These are phyloP conservation scores for Eucommia ulmoides DNA, from an alignment of 257 asterid genomes.

Conservation along the genomic window DNA sequence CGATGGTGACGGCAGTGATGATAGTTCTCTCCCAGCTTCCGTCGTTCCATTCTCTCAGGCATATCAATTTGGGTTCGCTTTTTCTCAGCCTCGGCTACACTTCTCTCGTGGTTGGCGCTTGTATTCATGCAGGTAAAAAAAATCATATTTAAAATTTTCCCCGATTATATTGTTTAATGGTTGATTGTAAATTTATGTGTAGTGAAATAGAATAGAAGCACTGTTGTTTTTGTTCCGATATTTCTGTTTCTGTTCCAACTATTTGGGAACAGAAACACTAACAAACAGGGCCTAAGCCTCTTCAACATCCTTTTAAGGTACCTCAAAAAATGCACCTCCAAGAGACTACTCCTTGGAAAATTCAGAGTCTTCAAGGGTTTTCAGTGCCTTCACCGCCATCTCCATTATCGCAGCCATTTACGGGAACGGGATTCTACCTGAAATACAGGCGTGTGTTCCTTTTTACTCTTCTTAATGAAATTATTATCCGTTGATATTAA, in stretches of 20 bases:
- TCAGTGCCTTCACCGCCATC: slow-evolving; percentile 79
- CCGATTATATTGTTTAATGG: too few species aligned
- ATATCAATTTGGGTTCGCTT: slow-evolving; percentile 64
- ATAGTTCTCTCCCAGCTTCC: slow-evolving; percentile 86
- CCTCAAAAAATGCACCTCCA: slow-evolving; percentile 52
- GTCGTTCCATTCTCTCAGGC: slow-evolving; percentile 92
- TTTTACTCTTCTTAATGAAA: too few species aligned
- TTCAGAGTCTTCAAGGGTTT: slow-evolving; percentile 40
- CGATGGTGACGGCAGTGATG: slow-evolving; percentile 78
- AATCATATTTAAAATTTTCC: too few species aligned
- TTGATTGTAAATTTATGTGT: too few species aligned
- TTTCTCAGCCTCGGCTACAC: slow-evolving; percentile 77
- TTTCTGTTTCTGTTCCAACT: too few species aligned
- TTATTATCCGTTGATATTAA: too few species aligned
- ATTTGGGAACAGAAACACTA: too few species aligned
- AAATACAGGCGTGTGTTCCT: slow-evolving; percentile 93
- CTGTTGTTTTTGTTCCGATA: too few species aligned
- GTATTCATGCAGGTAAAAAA: slow-evolving; percentile 71
- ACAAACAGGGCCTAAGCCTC: too few species aligned
- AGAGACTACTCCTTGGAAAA: slow-evolving; percentile 70
- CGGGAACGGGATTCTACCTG: slow-evolving; percentile 94
- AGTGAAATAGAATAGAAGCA: too few species aligned
- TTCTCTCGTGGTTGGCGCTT: slow-evolving; percentile 82
- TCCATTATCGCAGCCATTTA: slow-evolving; percentile 92
- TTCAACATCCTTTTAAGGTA: slow-evolving; percentile 33